Percentiles rank a stretch among this genome's conserved stretches.
Conservation (phyloP, 2,329 filamentous ascomycete species). For the Alternaria arborescens region DNA sequence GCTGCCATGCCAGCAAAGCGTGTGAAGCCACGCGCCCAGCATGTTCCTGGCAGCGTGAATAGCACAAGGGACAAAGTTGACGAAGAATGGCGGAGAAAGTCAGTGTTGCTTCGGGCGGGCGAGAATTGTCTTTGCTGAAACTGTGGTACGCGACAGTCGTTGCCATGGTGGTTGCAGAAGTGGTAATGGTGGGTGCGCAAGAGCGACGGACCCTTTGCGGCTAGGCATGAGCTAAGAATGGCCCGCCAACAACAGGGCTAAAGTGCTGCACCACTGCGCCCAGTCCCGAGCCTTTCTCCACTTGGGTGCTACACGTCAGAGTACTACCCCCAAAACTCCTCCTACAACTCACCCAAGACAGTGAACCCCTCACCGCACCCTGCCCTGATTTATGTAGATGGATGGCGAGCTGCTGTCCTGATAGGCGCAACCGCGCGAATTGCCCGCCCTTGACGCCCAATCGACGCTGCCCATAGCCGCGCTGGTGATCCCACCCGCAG, state of each 20-base stretch:
- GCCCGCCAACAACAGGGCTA: constrained; percentile 1
- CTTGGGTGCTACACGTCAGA: constrained; percentile 30
- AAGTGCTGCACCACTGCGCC: constrained; percentile 1
- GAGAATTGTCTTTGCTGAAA: background rate
- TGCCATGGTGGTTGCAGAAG: constrained; percentile 8
- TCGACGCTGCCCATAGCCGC: constrained; percentile 41
- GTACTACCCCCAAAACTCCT: constrained; percentile 22
- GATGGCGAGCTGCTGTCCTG: constrained; percentile 36
- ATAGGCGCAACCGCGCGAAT: constrained; percentile 43
- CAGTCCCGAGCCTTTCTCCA: constrained; percentile 18
- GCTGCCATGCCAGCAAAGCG: constrained; percentile 20
- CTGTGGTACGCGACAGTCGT: background rate
- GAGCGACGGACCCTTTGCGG: constrained; percentile 2
- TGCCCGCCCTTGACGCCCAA: constrained; percentile 38
- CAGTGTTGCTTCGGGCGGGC: background rate
- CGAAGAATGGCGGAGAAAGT: background rate
- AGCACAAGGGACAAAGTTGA: background rate
- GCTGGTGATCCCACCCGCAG: constrained; percentile 35
- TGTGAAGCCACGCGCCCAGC: constrained; percentile 13
- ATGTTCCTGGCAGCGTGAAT: constrained; percentile 11
- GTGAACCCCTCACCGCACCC: constrained; percentile 18
- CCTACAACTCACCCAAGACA: constrained; percentile 18
- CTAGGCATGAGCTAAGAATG: constrained; percentile 4
- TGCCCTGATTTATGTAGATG: constrained; percentile 33
- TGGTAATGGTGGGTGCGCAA: constrained; percentile 10